Evolutionary conservation across 176 grass and related monocot species (phyloP), one percentile per base, ranked within the genome.

Genomic region (Canna indica): DNA sequence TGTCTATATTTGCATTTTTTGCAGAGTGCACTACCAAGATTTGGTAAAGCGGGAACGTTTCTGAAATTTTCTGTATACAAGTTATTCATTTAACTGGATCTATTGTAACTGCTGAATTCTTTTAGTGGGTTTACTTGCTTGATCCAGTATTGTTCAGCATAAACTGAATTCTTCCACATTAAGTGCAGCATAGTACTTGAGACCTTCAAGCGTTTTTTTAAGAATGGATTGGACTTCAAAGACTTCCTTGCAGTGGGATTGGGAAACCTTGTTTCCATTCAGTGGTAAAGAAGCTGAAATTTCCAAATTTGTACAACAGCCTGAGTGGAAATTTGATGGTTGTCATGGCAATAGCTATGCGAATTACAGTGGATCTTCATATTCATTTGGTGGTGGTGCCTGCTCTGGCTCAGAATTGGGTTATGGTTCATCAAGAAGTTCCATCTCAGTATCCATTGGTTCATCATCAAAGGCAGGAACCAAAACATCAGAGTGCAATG

Each of bases 221-320:
- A n/a, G n/a, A 33, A 71, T 71, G 68, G 68, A 71, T 52, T 71
- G 68, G 68, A 71, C 27, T 30, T 15, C 41, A 12, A 71, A 34
- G 18, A n/a, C 46, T 53, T 0, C 26, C 20, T 71, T 33, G 22
- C 45, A 52, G 27, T 71, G 68, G 68, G 68, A 71, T 10, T 71
- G 68, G 46, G 68, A 71, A 53, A 35, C 18, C 27, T 53, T 71
- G 15, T 1, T 41, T 20, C 30, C 30, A 34, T 52, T 52, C 28
- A 34, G 47, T 33, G 46, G 29, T 33, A 71, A 71, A 71, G 68
- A 53, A 33, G 46, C 24, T 32, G 46, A 71, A 34, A 18, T 53
- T 12, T 53, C 29, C 31, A 33, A 45, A 52, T 7, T 41, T 4
- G 45, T 46, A 33, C 45, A 71, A 12, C 29, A 34, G 7, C 46